Evolutionary conservation across 495 filamentous ascomycete species (phyloP), one percentile per base, ranked within the genome.

Genomic region (Apiosordaria backusii): DNA sequence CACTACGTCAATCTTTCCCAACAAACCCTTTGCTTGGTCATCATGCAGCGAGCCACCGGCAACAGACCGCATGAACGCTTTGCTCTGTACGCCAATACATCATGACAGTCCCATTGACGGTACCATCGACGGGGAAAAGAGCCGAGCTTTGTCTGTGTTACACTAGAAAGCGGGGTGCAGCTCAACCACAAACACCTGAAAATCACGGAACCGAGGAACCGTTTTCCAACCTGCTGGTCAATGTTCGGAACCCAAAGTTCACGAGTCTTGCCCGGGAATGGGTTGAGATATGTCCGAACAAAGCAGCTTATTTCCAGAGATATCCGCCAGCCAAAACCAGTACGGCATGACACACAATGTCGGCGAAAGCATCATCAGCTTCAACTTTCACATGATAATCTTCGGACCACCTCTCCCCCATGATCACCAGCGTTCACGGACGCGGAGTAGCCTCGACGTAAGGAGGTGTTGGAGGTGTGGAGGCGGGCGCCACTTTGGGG

Each of bases 161-260:
- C 65, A 63, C 65, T n/a, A 60, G 45, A 63, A 67, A 63, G 65
- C 61, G 65, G 65, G 65, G 65, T 67, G 60, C 54, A 60, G 63
- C 29, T 50, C 52, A 55, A 21, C 52, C 52, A 55, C 52, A 19
- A 55, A 21, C 52, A 62, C 18, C 21, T 27, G 57, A 40, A 24
- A 5, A 13, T 25, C 10, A 40, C 27, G 65, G 65, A 59, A 63
- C 65, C 65, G 65, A 67, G 65, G 65, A 35, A 60, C 19, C 52
- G 29, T 16, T 29, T 50, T 22, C 23, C 29, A 55, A 55, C 52
- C 52, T 55, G 9, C 4, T 23, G 29, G 19, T 50, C n/a, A 61
- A 21, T 15, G 19, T 61, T 61, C 25, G 26, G 24, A n/a, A 4
- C 25, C n/a, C 58, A 40, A 35, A 29, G n/a, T 29, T 19, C 10